phyloP scores from a whole-genome alignment of 768 basidiomycete species.

The Mrakia hoshinonis region DNA sequence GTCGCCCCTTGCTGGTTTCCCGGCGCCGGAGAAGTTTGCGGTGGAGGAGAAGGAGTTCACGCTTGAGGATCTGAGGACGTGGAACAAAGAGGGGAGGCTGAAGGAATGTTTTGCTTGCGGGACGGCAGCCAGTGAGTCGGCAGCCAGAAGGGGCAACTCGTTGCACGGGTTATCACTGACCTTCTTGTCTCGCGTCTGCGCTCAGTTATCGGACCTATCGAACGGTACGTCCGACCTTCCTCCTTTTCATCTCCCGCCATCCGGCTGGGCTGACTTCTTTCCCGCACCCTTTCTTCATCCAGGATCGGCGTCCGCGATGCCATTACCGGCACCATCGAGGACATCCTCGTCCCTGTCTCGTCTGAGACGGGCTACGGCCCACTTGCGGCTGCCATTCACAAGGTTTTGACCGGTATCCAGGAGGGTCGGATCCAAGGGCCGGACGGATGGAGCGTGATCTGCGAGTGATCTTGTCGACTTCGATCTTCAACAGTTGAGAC shows the following conservation, averaged over 20 bases:
- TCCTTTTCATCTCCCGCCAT: not conserved
- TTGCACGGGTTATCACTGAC: no score
- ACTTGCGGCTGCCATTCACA: conserved; percentile 62
- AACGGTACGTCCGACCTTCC: conserved; percentile 24
- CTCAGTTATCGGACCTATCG: no score
- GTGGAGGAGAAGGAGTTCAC: conserved; percentile 56
- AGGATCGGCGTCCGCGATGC: conserved; percentile 36
- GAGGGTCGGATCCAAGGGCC: conserved; percentile 55
- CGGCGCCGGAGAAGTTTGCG: conserved; percentile 45
- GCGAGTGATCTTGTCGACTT: no score
- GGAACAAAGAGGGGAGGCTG: conserved; percentile 53
- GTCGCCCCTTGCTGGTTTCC: conserved; percentile 39
- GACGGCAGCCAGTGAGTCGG: conserved; percentile 46
- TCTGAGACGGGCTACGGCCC: conserved; percentile 72
- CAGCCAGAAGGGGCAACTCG: no score
- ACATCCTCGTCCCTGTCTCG: conserved; percentile 54
- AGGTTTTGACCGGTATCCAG: conserved; percentile 67
- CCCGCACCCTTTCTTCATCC: conserved; percentile 38
- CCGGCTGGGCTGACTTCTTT: not conserved
- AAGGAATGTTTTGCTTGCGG: conserved; percentile 79
- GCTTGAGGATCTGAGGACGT: conserved; percentile 49
- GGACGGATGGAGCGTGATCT: conserved; percentile 12
- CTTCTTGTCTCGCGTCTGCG: no score
- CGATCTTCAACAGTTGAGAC: no score
- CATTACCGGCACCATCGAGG: conserved; percentile 31